Evolutionary conservation across 2,329 filamentous ascomycete species (phyloP).

Genomic region (Talaromyces sp.): DNA sequence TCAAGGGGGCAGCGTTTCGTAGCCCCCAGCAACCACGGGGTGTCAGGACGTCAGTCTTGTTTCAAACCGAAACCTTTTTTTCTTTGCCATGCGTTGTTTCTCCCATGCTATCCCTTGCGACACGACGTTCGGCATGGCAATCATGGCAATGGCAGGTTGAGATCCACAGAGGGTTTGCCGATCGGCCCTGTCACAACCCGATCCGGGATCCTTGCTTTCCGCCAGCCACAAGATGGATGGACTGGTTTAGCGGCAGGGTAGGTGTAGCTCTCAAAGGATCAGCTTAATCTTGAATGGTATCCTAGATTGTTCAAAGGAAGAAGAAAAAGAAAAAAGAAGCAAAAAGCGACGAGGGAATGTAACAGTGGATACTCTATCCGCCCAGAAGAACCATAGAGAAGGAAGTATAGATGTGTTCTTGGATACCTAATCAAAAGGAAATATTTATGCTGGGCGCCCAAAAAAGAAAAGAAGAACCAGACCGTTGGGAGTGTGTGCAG

Average conservation of each 20-base stretch:
- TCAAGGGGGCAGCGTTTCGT: not conserved
- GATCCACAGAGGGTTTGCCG: not conserved
- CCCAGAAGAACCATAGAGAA: not conserved
- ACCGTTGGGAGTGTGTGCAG: not conserved
- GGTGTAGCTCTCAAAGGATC: not conserved
- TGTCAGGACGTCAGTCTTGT: conserved; percentile 18
- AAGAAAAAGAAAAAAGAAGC: not conserved
- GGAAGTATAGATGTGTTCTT: too few species aligned
- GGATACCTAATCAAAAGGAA: not conserved
- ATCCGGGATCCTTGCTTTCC: conserved; percentile 13
- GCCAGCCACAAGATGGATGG: not conserved
- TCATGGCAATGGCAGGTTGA: conserved; percentile 3
- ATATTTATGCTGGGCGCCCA: not conserved
- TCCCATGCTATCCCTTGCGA: conserved; percentile 16
- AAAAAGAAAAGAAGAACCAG: not conserved
- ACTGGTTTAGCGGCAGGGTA: not conserved
- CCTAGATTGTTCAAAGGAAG: not conserved
- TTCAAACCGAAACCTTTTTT: conserved; percentile 4
- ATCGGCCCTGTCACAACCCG: conserved; percentile 18
- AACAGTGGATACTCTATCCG: not conserved
- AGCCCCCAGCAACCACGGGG: conserved; percentile 4
- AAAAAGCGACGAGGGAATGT: not conserved
- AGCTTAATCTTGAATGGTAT: not conserved
- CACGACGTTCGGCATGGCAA: conserved; percentile 13
- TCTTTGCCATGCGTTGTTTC: conserved; percentile 1